A percentile compares a stretch with the other conserved stretches of the same genome.
These are phyloP conservation scores for Yamadazyma takamatsuzukensis DNA, from an alignment of 805 yeast species.

Conservation along the genomic window DNA sequence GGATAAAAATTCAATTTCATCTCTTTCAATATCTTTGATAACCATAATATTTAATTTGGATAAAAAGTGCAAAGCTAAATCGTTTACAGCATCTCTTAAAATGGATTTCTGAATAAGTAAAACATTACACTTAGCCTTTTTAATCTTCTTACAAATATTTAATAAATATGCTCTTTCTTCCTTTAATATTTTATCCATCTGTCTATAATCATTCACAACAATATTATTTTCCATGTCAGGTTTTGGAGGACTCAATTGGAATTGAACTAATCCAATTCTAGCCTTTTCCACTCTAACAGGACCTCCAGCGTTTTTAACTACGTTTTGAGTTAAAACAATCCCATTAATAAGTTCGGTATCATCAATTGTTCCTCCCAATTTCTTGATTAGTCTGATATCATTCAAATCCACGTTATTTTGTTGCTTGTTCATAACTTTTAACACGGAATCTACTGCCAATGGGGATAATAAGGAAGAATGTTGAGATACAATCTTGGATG, in stretches of 20 bases:
- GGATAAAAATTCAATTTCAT: slow-evolving; percentile 86
- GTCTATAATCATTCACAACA: slow-evolving; percentile 96
- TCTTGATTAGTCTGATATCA: slow-evolving; percentile 86
- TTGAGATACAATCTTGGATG: slow-evolving; percentile 94
- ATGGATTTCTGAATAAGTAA: slow-evolving; percentile 88
- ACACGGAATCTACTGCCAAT: slow-evolving; percentile 88
- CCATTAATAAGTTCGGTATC: slow-evolving; percentile 93
- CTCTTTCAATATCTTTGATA: slow-evolving; percentile 92
- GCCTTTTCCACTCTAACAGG: slow-evolving; percentile 95
- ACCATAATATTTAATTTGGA: slow-evolving; percentile 92
- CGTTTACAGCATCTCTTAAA: slow-evolving; percentile 91
- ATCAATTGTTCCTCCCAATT: slow-evolving; percentile 96
- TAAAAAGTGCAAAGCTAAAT: slow-evolving; percentile 88
- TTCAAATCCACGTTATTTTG: slow-evolving; percentile 74
- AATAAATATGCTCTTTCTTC: slow-evolving; percentile 95
- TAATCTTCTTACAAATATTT: slow-evolving; percentile 92
- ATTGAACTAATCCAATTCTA: slow-evolving; percentile 82
- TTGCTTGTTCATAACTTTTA: slow-evolving; percentile 63
- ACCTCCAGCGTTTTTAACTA: slow-evolving; percentile 87
- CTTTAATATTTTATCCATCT: slow-evolving; percentile 97
- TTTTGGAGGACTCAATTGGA: slow-evolving; percentile 93
- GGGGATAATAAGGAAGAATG: slow-evolving; percentile 84
- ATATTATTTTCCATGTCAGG: slow-evolving; percentile 98
- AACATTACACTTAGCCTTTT: slow-evolving; percentile 95
- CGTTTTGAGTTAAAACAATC: slow-evolving; percentile 88